Base-by-base conservation (phyloP, 179 eudicot species). In the Monotropa hypopitys region DNA sequence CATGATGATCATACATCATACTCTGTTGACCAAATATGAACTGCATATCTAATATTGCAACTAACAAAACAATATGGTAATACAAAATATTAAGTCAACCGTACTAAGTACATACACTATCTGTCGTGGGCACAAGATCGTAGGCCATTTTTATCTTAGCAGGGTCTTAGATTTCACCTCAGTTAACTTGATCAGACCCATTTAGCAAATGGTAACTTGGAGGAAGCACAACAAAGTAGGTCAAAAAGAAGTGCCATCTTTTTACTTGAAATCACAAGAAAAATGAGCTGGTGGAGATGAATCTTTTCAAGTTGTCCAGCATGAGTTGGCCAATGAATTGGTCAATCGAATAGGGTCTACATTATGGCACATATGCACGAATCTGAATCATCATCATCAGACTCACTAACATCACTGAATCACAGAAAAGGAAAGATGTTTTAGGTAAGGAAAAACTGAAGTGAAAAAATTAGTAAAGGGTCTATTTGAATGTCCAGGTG, bases 381-480 rank as follows among this genome's bases (percentile, higher is more conserved):
- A 85, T 87, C 90, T 53, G 84, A 77, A 49, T 86, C 90, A 3
- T 87, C 91, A 32, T 89, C 96, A 10, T 89, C 93, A 30, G 89
- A 85, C 79, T 91, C 96, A 56, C 93, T 89, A 26, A 12, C 87
- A 33, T 91, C 96, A 74, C 96, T 91, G 90, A 87, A 21, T 56
- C 15, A 84, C 74, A 79, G 75, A 72, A 45, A 62, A n/a, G 30
- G 30, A 65, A 46, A 30, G 3, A 57, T 49, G 18, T 1, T 12
- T 70, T 32, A 16, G 59, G 62, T 54, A 63, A 43, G 26, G 28
- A 33, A 38, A 38, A 38, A 38, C 0, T 62, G n/a, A 49, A 47
- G 49, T 35, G 18, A 65, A 2, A 75, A 32, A 2, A 33, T 63
- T 47, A n/a, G 42, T 15, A 16, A 32, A 38, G 35, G 12, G 5